These are phyloP conservation scores for Fusarium longipes DNA, from an alignment of 2,329 filamentous ascomycete species.

Conservation along the genomic window DNA sequence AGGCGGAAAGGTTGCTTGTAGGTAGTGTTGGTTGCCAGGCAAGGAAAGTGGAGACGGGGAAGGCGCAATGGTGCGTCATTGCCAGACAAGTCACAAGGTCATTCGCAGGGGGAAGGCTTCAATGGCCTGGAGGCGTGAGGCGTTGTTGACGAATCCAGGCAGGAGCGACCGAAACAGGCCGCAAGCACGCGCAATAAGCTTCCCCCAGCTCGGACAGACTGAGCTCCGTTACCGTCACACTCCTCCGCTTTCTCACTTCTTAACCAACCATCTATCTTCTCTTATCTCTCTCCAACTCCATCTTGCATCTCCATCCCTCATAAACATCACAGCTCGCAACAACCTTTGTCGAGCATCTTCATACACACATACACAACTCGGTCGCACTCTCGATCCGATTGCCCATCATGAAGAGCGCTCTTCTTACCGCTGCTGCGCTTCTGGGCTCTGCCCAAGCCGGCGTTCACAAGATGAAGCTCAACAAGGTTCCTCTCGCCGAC, in stretches of 20 bases:
- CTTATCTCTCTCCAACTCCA: slow-evolving; percentile 44
- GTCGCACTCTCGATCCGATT: slow-evolving; percentile 34
- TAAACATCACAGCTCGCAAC: slow-evolving; percentile 29
- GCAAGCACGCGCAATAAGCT: slow-evolving; percentile 44
- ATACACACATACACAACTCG: slow-evolving; percentile 1
- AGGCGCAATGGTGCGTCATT: slow-evolving; percentile 47
- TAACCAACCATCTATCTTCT: slow-evolving; percentile 36
- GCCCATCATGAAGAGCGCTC: slow-evolving; percentile 84
- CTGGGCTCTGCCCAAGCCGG: slow-evolving; percentile 85
- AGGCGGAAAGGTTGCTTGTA: slow-evolving; percentile 42
- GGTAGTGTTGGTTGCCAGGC: slow-evolving; percentile 42
- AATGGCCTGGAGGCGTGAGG: slow-evolving; percentile 27
- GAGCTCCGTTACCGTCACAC: slow-evolving; percentile 42
- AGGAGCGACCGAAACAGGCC: slow-evolving; percentile 44
- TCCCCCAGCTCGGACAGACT: slow-evolving; percentile 35
- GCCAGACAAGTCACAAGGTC: slow-evolving; percentile 45
- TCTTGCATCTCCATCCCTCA: slow-evolving; percentile 36
- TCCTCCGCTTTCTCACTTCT: slow-evolving; percentile 40
- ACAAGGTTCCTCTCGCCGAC: slow-evolving; percentile 93
- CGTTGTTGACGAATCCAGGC: slow-evolving; percentile 39
- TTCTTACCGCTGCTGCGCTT: slow-evolving; percentile 83
- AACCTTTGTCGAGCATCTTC: slow-evolving; percentile 16
- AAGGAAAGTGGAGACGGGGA: slow-evolving; percentile 41
- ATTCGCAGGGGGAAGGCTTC: slow-evolving; percentile 28
- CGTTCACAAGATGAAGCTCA: slow-evolving; percentile 95